A percentile compares a stretch with the other conserved stretches of the same genome.
phyloP scores from a whole-genome alignment of 2,329 filamentous ascomycete genomes.

The Claviceps paspali region DNA sequence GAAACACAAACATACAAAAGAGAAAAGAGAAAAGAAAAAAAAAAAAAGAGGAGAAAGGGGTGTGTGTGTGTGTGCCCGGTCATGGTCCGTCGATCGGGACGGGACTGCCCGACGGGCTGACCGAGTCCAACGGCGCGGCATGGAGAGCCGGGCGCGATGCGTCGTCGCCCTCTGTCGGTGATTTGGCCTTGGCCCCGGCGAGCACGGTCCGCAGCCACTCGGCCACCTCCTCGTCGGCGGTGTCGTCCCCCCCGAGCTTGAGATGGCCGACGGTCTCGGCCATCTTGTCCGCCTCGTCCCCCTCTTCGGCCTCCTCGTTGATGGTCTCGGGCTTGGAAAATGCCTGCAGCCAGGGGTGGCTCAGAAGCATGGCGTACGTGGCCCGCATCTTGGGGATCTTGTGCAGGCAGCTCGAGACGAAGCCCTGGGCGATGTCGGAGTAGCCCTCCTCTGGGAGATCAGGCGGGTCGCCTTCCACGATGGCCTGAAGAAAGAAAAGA shows the following conservation, averaged over 20 bases:
- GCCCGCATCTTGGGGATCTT: constrained; percentile 86
- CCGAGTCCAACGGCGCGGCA: constrained; percentile 65
- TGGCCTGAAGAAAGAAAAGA: constrained; percentile 46
- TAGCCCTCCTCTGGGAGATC: constrained; percentile 66
- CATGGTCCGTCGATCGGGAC: background rate
- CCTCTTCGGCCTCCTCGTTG: constrained; percentile 52
- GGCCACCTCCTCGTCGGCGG: constrained; percentile 66
- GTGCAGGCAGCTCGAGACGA: constrained; percentile 79
- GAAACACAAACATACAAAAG: too few relatives aligned
- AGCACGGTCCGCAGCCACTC: constrained; percentile 68
- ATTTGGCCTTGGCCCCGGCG: constrained; percentile 38
- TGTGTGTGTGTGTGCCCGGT: too few relatives aligned
- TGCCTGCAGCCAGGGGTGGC: constrained; percentile 73
- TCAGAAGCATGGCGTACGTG: constrained; percentile 79
- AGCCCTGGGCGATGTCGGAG: constrained; percentile 66
- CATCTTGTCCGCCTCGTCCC: constrained; percentile 29
- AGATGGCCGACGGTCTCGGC: constrained; percentile 30
- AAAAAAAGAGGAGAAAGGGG: background rate
- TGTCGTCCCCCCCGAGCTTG: constrained; percentile 20
- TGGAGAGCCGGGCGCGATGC: constrained; percentile 69
- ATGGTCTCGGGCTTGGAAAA: constrained; percentile 66
- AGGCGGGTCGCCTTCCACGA: constrained; percentile 93
- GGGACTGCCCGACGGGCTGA: constrained; percentile 38
- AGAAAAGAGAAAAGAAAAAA: background rate
- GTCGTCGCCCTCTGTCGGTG: constrained; percentile 27